Percentiles rank a stretch among this genome's conserved stretches.
Evolutionary conservation across 768 basidiomycete species (phyloP).

Genomic region (Artomyces pyxidatus): DNA sequence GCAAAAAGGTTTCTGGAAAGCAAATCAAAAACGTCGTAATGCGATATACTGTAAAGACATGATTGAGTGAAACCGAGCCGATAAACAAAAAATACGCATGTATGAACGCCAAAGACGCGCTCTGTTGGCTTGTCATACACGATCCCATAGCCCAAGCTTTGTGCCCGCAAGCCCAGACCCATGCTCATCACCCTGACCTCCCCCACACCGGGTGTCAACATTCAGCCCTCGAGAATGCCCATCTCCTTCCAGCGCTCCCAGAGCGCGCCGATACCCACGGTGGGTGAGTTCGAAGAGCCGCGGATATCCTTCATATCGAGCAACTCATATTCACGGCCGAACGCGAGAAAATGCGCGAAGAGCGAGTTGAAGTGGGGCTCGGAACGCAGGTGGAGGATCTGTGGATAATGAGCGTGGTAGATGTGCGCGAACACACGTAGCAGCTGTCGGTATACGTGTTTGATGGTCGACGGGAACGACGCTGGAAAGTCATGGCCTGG

Average conservation of each 20-base stretch:
- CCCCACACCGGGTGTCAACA: no score
- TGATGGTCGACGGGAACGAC: slow-evolving; percentile 82
- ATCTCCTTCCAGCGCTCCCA: slow-evolving; percentile 90
- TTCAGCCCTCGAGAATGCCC: slow-evolving; percentile 55
- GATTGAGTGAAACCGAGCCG: no score
- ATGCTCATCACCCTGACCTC: no score
- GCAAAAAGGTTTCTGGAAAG: no score
- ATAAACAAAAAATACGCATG: no score
- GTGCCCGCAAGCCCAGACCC: no score
- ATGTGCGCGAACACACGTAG: slow-evolving; percentile 96
- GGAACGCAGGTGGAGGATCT: slow-evolving; percentile 85
- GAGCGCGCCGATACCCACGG: slow-evolving; percentile 66
- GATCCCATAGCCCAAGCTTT: no score
- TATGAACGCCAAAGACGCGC: no score
- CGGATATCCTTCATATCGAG: slow-evolving; percentile 85
- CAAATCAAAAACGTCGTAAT: no score
- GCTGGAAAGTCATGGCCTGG: slow-evolving; percentile 82
- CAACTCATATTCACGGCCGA: slow-evolving; percentile 89
- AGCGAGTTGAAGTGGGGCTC: slow-evolving; percentile 97
- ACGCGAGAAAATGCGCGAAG: slow-evolving; percentile 96
- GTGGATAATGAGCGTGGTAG: slow-evolving; percentile 89
- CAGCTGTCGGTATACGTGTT: slow-evolving; percentile 94
- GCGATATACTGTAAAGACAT: no score
- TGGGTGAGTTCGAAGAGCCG: slow-evolving; percentile 45
- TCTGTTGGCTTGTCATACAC: no score